Base-by-base conservation (phyloP, 2,329 filamentous ascomycete genomes). In the Pyrenochaeta sp. region DNA sequence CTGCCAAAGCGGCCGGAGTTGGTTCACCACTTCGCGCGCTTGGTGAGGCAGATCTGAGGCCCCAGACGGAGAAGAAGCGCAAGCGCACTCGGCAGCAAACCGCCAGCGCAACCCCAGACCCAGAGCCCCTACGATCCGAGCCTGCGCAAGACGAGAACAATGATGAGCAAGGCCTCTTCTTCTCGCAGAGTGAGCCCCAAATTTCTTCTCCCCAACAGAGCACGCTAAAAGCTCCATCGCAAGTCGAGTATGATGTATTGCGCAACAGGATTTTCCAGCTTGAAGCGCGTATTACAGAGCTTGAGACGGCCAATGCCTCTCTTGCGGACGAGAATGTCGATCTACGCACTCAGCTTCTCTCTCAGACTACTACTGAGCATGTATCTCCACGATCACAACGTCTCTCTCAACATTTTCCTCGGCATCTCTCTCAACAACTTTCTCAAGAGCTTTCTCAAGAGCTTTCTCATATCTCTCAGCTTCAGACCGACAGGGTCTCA, bases 111-210 rank as follows among this genome's bases (percentile, higher is more conserved):
- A 64, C 58, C 15, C 57, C 58, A 54, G 56, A 56, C 43, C 52
- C 52, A 43, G 52, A 58, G 36, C 34, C 56, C 13, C 36, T 53
- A 28, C 50, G 52, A 37, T 36, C 56, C 28, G 50, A 47, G 39
- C 49, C 61, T 27, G 46, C 43, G 5, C 50, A 61, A 24, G 59
- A 62, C 25, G 54, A 65, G 40, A 61, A 66, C 25, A 54, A 62
- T 9, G 63, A 64, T 13, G 60, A 69, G 15, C 58, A 53, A 30
- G 62, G 63, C 19, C 45, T 64, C 28, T 71, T 69, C 58, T 71
- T 68, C 48, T 56, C 62, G 4, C 55, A 66, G 47, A 62, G 67
- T 70, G 58, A 62, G 67, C 52, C 37, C 36, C 28, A 34, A 25
- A 28, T 59, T 59, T 54, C 47, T 37, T 61, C 47, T 39, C 32